phyloP scores from a whole-genome alignment of 2,329 filamentous ascomycete species.

The Sporothrix luriei region DNA sequence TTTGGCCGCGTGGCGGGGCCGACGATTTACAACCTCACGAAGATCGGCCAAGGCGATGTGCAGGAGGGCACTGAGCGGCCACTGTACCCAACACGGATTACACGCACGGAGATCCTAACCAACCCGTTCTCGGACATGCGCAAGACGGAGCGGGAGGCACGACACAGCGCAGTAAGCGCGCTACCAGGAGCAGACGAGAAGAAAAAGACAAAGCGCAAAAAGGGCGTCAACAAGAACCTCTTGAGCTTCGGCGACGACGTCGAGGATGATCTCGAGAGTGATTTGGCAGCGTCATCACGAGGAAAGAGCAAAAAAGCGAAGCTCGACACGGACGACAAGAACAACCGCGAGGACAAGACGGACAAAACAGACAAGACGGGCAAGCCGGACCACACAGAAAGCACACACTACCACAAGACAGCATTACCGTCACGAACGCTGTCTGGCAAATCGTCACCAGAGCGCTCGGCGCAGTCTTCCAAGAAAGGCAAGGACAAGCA shows the following conservation, averaged over 20 bases:
- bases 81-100: slow-evolving; percentile 81
- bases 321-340: slow-evolving; percentile 26
- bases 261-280: slow-evolving; percentile 52
- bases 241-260: slow-evolving; percentile 76
- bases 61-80: slow-evolving; percentile 78
- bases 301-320: slow-evolving; percentile 38
- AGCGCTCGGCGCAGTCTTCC: not conserved
- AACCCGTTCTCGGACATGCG: slow-evolving; percentile 84
- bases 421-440: slow-evolving; percentile 24
- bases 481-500: slow-evolving; percentile 36
- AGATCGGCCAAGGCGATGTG: slow-evolving; percentile 87
- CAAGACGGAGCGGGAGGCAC: slow-evolving; percentile 62
- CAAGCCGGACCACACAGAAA: not conserved
- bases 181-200: slow-evolving; percentile 46
- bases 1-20: slow-evolving; percentile 92
- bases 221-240: slow-evolving; percentile 64
- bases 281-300: slow-evolving; percentile 36
- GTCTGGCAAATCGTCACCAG: not conserved
- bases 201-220: slow-evolving; percentile 69
- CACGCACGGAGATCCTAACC: slow-evolving; percentile 71
- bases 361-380: not conserved
- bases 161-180: slow-evolving; percentile 47
- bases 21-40: slow-evolving; percentile 93
- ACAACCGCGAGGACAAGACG: not conserved
- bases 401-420: slow-evolving; percentile 17